A percentile compares a stretch with the other conserved stretches of the same genome.
Conservation (phyloP, 2,329 filamentous ascomycete genomes). For the Microdochium paspali region DNA sequence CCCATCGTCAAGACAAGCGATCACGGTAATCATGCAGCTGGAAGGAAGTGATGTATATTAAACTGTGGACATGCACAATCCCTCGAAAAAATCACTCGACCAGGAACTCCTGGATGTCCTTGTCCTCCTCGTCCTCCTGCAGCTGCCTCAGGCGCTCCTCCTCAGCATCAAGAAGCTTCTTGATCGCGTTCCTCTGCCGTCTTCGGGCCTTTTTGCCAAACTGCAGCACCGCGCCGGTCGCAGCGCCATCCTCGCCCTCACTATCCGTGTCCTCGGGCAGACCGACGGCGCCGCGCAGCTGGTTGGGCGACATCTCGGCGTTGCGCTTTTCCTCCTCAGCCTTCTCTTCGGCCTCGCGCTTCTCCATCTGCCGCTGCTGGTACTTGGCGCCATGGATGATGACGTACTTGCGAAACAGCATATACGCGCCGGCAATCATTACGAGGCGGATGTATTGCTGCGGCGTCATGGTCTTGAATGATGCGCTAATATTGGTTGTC, state of each 20-base stretch:
- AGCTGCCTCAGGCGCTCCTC: conserved; percentile 47
- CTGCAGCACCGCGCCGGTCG: conserved; percentile 35
- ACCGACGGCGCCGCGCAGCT: conserved; percentile 46
- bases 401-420: conserved; percentile 65
- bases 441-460: conserved; percentile 59
- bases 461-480: conserved; percentile 39
- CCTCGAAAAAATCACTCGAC: conserved; percentile 13
- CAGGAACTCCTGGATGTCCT: conserved; percentile 66
- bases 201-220: conserved; percentile 66
- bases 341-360: conserved; percentile 43
- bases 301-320: conserved; percentile 53
- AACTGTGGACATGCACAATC: neutral
- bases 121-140: conserved; percentile 57
- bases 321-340: conserved; percentile 34
- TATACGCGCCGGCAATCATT: conserved; percentile 62
- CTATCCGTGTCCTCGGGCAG: conserved; percentile 44
- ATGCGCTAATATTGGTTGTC: conserved; percentile 36
- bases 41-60: neutral
- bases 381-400: conserved; percentile 55
- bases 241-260: conserved; percentile 38
- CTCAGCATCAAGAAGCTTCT: conserved; percentile 53
- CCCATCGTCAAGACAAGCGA: no score
- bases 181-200: conserved; percentile 58
- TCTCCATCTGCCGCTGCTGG: conserved; percentile 55
- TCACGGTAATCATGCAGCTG: neutral